Evolutionary conservation across 1,284 basidiomycete genomes (phyloP), one percentile per base, ranked within the genome.

Genomic region (Amylostereum areolatum): DNA sequence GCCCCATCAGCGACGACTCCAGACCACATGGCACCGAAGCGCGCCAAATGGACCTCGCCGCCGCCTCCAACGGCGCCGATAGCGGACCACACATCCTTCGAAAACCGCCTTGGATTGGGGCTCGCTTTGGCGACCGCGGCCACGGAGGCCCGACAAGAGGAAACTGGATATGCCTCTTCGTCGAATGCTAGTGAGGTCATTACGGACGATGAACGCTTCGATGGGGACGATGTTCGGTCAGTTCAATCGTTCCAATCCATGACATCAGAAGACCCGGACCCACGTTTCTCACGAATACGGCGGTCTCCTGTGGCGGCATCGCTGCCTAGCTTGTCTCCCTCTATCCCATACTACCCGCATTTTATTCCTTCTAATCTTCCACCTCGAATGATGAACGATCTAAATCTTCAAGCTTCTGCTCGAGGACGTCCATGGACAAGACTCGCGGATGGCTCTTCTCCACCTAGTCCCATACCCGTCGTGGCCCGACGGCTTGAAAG

Each of bases 21-120:
- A 35, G 81, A 84, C 51, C 85, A 89, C 56, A 89, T 89, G 88
- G 86, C 84, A 11, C 84, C 87, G 1, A 83, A 75, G 60, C 78
- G 86, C 32, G 69, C 75, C 30, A 84, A 85, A 62, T 89, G 86
- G 86, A 90, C 86, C 0, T 89, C 85, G 56, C 86, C 87, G 7
- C 87, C 87, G n/a, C 85, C 87, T 3, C 78, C 81, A 1, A 83
- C 85, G 57, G 88, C 87, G 1, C 72, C 87, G 0, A 71, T 77
- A 11, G 74, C 75, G n/a, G 83, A 79, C 57, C 83, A 77, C 44
- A 73, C 73, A 2, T 68, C 80, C 30, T 90, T 85, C 57, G 82
- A 87, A 60, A 76, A 73, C 53, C 72, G 80, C 47, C 71, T 89
- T 9, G 85, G 78, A 24, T 72, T 76, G 47, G 73, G 82, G 0